Evolutionary conservation across 2,329 filamentous ascomycete genomes (phyloP).

Genomic region (Pseudogymnoascus sp.): DNA sequence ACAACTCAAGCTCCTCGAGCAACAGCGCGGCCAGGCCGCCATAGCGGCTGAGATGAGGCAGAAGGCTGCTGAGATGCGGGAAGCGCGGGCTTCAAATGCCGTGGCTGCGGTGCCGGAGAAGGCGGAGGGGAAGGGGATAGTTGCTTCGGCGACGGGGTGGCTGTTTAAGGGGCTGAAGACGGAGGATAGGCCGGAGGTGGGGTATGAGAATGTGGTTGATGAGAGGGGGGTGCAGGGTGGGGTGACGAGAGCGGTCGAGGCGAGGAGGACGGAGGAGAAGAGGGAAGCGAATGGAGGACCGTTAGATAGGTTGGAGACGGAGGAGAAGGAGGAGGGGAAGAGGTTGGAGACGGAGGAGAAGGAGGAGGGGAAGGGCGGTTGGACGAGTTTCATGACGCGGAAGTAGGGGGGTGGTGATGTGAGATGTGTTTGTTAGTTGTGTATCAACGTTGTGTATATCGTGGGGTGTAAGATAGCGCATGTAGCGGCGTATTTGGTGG

Average conservation of each 20-base stretch:
- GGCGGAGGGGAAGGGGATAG: slow-evolving; percentile 24
- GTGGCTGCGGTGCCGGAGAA: slow-evolving; percentile 16
- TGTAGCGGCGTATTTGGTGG: neutral
- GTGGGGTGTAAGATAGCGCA: neutral
- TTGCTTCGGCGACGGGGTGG: slow-evolving; percentile 23
- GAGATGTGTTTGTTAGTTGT: neutral
- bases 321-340: slow-evolving; percentile 16
- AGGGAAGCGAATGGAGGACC: slow-evolving; percentile 23
- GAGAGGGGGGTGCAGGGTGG: slow-evolving; percentile 2
- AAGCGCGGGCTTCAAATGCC: slow-evolving; percentile 13
- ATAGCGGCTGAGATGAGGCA: neutral
- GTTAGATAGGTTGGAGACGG: slow-evolving; percentile 23
- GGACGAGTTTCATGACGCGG: slow-evolving; percentile 23
- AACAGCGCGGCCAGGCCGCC: slow-evolving; percentile 53
- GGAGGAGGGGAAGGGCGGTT: slow-evolving; percentile 18
- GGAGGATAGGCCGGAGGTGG: slow-evolving; percentile 22
- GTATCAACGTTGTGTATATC: neutral
- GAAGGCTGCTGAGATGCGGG: neutral
- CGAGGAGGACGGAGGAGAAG: slow-evolving; percentile 17
- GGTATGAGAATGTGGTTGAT: slow-evolving; percentile 22
- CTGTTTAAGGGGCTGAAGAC: slow-evolving; percentile 28
- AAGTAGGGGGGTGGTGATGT: neutral
- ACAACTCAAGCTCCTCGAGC: slow-evolving; percentile 41
- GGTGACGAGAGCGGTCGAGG: neutral
- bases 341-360: slow-evolving; percentile 20